Evolutionary conservation across 2,329 filamentous ascomycete species (phyloP).

Genomic region (Beauveria brongniartii): DNA sequence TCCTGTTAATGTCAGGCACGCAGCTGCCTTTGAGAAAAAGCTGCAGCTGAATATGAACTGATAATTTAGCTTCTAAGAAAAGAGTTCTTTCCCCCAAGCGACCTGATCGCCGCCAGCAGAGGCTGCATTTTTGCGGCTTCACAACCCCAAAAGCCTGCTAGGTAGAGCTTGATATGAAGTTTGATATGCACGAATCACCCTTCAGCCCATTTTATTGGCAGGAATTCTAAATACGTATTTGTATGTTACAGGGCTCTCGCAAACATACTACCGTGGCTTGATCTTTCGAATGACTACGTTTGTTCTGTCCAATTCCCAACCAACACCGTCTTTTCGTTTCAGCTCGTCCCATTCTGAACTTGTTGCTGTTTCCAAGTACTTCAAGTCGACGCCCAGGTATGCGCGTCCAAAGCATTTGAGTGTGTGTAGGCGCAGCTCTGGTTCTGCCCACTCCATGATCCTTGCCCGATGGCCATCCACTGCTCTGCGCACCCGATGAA

Average conservation of each 20-base stretch:
- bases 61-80: neutral
- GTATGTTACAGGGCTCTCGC: neutral
- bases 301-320: slow-evolving; percentile 71
- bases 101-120: too few species aligned
- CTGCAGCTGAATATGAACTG: neutral
- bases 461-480: slow-evolving; percentile 76
- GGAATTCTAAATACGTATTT: neutral
- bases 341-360: slow-evolving; percentile 67
- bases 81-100: too few species aligned
- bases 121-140: too few species aligned
- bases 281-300: slow-evolving; percentile 67
- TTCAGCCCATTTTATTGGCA: too few species aligned
- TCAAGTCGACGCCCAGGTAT: slow-evolving; percentile 65
- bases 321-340: slow-evolving; percentile 60
- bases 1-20: neutral
- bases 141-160: too few species aligned
- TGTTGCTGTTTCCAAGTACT: slow-evolving; percentile 61
- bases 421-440: slow-evolving; percentile 63
- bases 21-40: neutral
- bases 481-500: slow-evolving; percentile 60
- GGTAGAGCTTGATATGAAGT: too few species aligned
- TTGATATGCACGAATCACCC: too few species aligned
- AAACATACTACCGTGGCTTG: slow-evolving; percentile 21
- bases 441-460: slow-evolving; percentile 75
- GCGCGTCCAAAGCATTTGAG: slow-evolving; percentile 79